Conservation (phyloP, 352 stramenopile species). For the Globisporangium paddicum region DNA sequence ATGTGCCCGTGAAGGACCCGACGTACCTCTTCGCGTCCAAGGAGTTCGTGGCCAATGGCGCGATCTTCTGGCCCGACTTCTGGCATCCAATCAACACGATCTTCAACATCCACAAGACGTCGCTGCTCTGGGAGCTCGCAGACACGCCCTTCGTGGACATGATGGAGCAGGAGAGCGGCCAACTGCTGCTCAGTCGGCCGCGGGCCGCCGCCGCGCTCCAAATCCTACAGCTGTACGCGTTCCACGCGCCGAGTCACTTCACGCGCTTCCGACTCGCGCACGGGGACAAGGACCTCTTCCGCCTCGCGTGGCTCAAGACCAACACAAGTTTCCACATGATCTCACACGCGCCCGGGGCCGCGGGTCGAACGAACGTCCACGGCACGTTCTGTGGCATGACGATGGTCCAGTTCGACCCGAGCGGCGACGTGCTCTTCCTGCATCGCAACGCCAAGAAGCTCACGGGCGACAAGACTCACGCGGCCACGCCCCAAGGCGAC, state of each 20-base stretch:
- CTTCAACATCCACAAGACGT: slow-evolving; percentile 46
- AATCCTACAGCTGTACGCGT: slow-evolving; percentile 37
- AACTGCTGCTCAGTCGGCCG: slow-evolving; percentile 44
- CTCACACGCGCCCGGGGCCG: slow-evolving; percentile 24
- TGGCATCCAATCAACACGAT: slow-evolving; percentile 66
- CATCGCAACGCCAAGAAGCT: slow-evolving; percentile 50
- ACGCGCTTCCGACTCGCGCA: slow-evolving; percentile 26
- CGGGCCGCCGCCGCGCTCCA: slow-evolving; percentile 26
- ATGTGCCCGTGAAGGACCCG: slow-evolving; percentile 55
- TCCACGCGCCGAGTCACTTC: slow-evolving; percentile 41
- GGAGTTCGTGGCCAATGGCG: slow-evolving; percentile 37
- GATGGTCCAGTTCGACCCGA: slow-evolving; percentile 37
- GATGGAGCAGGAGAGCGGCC: slow-evolving; percentile 69
- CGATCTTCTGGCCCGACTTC: slow-evolving; percentile 78
- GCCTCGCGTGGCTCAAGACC: slow-evolving; percentile 49
- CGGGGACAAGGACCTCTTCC: slow-evolving; percentile 59
- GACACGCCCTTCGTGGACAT: slow-evolving; percentile 46
- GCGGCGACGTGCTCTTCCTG: slow-evolving; percentile 34
- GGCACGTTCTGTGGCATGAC: slow-evolving; percentile 48
- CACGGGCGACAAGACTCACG: slow-evolving; percentile 15
- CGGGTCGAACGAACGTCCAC: slow-evolving; percentile 20
- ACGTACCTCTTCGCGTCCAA: slow-evolving; percentile 53
- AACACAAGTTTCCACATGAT: slow-evolving; percentile 51
- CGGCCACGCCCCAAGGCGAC: neutral
- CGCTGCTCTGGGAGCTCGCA: slow-evolving; percentile 48